Evolutionary conservation across 1,284 basidiomycete genomes (phyloP).

Genomic region (Irpex sp.): DNA sequence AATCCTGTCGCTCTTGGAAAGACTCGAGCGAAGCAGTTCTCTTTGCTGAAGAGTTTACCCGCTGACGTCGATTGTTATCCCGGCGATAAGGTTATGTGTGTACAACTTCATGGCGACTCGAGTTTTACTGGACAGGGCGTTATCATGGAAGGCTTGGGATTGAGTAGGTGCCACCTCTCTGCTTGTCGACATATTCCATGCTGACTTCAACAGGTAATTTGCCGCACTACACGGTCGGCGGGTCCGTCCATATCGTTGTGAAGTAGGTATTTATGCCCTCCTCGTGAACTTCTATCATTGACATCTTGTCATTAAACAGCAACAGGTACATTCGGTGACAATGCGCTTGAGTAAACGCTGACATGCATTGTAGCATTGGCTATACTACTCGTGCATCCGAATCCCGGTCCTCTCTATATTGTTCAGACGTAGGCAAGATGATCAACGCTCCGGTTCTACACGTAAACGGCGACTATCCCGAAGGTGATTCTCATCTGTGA

Average conservation of each 20-base stretch:
- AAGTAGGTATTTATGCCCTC: constrained; percentile 57
- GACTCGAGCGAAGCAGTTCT: constrained; percentile 88
- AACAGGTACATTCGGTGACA: constrained; percentile 39
- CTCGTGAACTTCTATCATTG: background rate
- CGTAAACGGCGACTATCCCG: constrained; percentile 87
- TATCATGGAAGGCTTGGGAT: constrained; percentile 82
- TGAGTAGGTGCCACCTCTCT: constrained; percentile 48
- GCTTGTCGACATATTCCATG: background rate
- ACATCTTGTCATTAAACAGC: constrained; percentile 27
- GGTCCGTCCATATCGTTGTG: constrained; percentile 87
- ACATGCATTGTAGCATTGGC: constrained; percentile 59
- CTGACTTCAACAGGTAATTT: constrained; percentile 55
- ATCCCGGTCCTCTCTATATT: constrained; percentile 82
- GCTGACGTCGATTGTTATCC: constrained; percentile 65
- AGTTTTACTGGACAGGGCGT: constrained; percentile 89
- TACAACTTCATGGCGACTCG: constrained; percentile 88
- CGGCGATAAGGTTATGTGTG: constrained; percentile 83
- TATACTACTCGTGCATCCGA: constrained; percentile 85
- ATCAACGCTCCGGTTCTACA: constrained; percentile 88
- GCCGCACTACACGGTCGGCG: constrained; percentile 87
- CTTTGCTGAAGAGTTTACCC: constrained; percentile 57
- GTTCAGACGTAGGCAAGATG: constrained; percentile 88
- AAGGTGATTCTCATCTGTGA: constrained; percentile 47
- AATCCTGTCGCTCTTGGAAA: constrained; percentile 86
- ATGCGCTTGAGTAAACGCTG: background rate